Evolutionary conservation across 108 stramenopile species (phyloP), one percentile per base, ranked within the genome.

Genomic region (Cyclotella choctawhatcheeana): DNA sequence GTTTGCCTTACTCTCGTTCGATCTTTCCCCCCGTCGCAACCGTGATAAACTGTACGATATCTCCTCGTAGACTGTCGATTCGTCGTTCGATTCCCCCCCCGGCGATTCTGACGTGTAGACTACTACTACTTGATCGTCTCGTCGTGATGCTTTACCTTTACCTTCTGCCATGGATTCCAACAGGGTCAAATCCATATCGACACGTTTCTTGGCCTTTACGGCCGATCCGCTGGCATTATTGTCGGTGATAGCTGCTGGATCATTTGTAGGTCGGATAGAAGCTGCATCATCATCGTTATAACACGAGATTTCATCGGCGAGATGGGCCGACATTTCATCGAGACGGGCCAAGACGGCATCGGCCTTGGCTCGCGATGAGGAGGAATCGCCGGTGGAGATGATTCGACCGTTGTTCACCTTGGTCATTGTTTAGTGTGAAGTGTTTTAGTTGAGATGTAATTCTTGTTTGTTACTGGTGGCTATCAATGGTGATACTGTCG

Each of bases 401-500:
- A 45, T 45, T 29, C 22, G 5, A 26, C 61, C 61, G 22, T 26
- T 45, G 44, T 63, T 63, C 22, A 63, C 61, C 25, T 63, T 63
- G 1, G 61, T 63, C 61, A 63, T 63, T 3, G 30, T 63, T 6
- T 40, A 12, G 37, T 40, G 8, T 40, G 37, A 6, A 40, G 37
- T 40, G 37, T 8, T 40, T 40, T 40, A 40, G 6, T 40, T 40
- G 37, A 6, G 6, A 12, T 8, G 37, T 40, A 40, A 40, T 40
- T 8, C 6, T 40, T 40, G 37, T 8, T 6, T 40, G 12, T n/a
- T n/a, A n/a, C n/a, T n/a, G n/a, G n/a, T n/a, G n/a, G n/a, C n/a
- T n/a, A n/a, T n/a, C n/a, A n/a, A n/a, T n/a, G n/a, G n/a, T n/a
- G n/a, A n/a, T n/a, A n/a, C n/a, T n/a, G n/a, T n/a, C n/a, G n/a